These are phyloP conservation scores for Rubia occidens DNA, from an alignment of 305 asterid species.

Conservation along the genomic window DNA sequence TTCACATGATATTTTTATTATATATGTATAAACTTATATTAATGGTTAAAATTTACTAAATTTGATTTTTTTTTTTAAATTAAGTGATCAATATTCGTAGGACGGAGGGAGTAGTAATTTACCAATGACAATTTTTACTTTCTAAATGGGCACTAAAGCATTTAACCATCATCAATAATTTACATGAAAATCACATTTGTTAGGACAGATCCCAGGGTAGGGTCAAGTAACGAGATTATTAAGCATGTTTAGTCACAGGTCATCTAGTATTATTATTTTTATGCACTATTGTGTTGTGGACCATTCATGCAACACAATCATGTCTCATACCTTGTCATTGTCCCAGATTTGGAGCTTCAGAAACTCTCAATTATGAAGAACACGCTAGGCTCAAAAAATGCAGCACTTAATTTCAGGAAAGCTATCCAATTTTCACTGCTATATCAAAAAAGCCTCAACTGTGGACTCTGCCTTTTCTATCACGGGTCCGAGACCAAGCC, in stretches of 20 bases:
- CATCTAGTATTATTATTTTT: not conserved
- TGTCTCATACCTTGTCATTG: slow-evolving; percentile 11
- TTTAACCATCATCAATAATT: not conserved
- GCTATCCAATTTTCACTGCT: not conserved
- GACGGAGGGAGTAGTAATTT: too few species aligned
- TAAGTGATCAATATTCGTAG: too few species aligned
- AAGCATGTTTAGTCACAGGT: slow-evolving; percentile 5
- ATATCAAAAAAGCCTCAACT: not conserved
- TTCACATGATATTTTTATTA: too few species aligned
- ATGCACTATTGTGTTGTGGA: slow-evolving; percentile 8
- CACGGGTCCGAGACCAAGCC: not conserved
- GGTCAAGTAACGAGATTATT: slow-evolving; percentile 5
- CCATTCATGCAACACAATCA: slow-evolving; percentile 11
- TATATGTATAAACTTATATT: too few species aligned
- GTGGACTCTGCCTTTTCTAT: not conserved
- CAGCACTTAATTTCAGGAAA: not conserved
- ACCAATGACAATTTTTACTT: not conserved
- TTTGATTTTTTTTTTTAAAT: too few species aligned
- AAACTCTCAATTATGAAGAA: not conserved
- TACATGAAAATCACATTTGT: not conserved
- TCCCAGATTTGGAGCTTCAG: not conserved
- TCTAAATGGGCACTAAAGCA: not conserved
- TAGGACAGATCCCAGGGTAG: not conserved
- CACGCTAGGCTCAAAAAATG: not conserved
- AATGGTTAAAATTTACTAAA: too few species aligned